Base-by-base conservation (phyloP, 2,329 filamentous ascomycete species). In the Cercospora citrullina region DNA sequence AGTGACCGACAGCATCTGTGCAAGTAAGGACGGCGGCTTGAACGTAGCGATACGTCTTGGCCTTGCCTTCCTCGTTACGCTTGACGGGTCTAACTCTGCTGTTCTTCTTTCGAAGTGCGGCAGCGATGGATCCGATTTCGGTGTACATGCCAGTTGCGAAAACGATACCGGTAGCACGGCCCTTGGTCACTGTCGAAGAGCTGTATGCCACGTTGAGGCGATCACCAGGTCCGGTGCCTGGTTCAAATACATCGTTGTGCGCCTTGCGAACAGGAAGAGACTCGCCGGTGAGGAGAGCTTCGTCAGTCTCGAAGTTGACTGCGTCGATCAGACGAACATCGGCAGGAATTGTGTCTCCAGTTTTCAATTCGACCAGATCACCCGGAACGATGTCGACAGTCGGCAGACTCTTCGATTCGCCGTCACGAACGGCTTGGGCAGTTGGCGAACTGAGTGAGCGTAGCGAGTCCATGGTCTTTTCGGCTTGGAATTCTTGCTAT, bases 71-170 rank as follows among this genome's bases (percentile, higher is more conserved):
- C 16, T 73, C 69, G 10, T 75, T 81, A 16, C 79, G 79, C 75
- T 82, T 84, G 58, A 80, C 72, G 7, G 74, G 67, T 73, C 80
- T 58, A 68, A 79, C 60, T 74, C 73, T 76, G 79, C 80, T 86
- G 67, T 87, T 85, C 70, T 85, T 85, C 26, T 87, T 86, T 64
- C 89, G 87, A 55, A 94, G 85, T 72, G 91, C 81, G 67, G 84
- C 85, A n/a, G 91, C 90, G 73, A 93, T 92, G 75, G 88, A 88
- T 73, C 91, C 91, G 64, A 93, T 89, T 78, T 92, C 89, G 23
- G 91, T 93, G 67, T 85, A 79, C 89, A 92, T 91, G 53, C 87
- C 90, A n/a, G 87, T 91, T 31, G 87, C 85, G 61, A 89, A 85
- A 59, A 92, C 89, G 63, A 92, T 86, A 68, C 90, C 90, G 12